Base-by-base conservation (phyloP, 2,329 filamentous ascomycete species). In the Colletotrichum kahawae region DNA sequence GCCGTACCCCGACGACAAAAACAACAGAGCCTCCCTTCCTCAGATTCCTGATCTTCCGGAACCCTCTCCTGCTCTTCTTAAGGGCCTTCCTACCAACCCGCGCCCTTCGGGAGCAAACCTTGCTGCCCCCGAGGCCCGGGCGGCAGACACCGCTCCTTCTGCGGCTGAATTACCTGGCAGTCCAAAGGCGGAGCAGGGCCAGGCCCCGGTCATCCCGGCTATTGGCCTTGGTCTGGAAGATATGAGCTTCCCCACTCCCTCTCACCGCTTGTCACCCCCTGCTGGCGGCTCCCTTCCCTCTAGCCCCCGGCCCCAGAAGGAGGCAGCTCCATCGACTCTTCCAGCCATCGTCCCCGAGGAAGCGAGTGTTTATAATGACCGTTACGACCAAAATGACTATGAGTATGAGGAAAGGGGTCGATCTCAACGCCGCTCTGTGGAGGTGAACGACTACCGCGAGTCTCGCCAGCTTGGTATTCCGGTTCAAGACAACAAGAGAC, bases 401-500 rank as follows among this genome's bases (percentile, higher is more conserved):
- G 79, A 81, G 12, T 79, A 80, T 21, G 83, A 83, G 67, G 79
- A 79, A 10, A 83, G 85, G 72, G 86, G 85, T 38, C 84, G 86
- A 56, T 80, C 83, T 27, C 81, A 83, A 51, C 81, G 77, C 68
- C 76, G 69, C 34, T 75, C 74, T 70, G 67, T 77, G 76, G 80
- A 82, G 21, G 74, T 79, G 5, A 77, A 79, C 33, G 77, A 79
- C 71, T 77, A 79, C 71, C 78, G 81, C 27, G 80, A 79, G 48
- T 79, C 82, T 62, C 79, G 81, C 76, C 82, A 83, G 38, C 85
- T 93, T 8, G 88, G 86, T 66, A 88, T 93, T 62, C 91, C 92
- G 2, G 85, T 86, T 18, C 86, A 88, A 75, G 86, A 90, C 74
- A 87, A 85, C 79, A 90, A 90, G 76, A 88, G 92, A 71, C 83